Evolutionary conservation across 306 rosid species (phyloP).

Genomic region (Neltuma alba): DNA sequence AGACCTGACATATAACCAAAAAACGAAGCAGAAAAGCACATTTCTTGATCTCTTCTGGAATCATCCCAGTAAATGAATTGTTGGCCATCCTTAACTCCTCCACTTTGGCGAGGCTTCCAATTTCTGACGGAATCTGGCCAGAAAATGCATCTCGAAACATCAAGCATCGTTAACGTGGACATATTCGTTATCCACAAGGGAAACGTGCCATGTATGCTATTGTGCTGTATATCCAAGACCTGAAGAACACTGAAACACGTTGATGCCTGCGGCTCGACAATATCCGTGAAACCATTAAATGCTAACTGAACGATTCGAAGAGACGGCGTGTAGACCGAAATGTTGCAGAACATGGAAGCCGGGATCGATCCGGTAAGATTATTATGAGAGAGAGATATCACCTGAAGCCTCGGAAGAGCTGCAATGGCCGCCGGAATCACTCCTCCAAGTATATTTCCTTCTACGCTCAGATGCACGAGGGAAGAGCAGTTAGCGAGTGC

Average conservation of each 20-base stretch:
- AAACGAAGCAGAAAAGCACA: constrained; percentile 55
- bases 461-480: constrained; percentile 81
- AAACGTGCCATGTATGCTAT: constrained; percentile 61
- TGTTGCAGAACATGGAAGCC: constrained; percentile 73
- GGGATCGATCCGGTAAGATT: constrained; percentile 79
- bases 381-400: constrained; percentile 72
- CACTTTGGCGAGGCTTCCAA: constrained; percentile 57
- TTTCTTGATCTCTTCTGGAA: constrained; percentile 74
- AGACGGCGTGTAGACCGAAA: constrained; percentile 65
- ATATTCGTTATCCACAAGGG: constrained; percentile 75
- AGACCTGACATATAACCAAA: constrained; percentile 59
- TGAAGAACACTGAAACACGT: constrained; percentile 69
- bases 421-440: constrained; percentile 85
- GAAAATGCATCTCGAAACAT: constrained; percentile 71
- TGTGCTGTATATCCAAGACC: constrained; percentile 76
- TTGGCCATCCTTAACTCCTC: constrained; percentile 72
- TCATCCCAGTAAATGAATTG: constrained; percentile 63
- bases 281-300: constrained; percentile 77
- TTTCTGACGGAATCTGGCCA: constrained; percentile 58
- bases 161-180: constrained; percentile 56
- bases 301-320: constrained; percentile 79
- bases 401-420: constrained; percentile 81
- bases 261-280: constrained; percentile 52
- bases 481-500: constrained; percentile 84
- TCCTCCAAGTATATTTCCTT: constrained; percentile 75